phyloP scores from a whole-genome alignment of 2,329 filamentous ascomycete species.

The Colletotrichum ledebouriae region DNA sequence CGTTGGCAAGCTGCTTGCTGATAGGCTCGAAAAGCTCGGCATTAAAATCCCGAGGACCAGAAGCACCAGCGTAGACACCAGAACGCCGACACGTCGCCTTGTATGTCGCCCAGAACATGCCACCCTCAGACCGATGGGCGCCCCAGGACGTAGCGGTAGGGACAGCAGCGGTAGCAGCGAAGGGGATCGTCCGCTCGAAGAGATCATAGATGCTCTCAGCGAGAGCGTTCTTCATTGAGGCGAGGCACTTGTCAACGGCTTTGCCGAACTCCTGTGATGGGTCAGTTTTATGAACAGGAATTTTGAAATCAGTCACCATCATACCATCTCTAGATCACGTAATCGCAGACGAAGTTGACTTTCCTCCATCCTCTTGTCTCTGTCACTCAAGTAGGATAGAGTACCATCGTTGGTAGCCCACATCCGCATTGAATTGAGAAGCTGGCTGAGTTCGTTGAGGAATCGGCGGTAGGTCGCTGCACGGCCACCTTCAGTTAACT shows the following conservation, averaged over 20 bases:
- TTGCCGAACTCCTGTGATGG: slow-evolving; percentile 41
- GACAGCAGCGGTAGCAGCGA: slow-evolving; percentile 42
- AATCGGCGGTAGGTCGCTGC: slow-evolving; percentile 44
- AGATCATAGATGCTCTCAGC: slow-evolving; percentile 44
- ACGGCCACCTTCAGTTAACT: slow-evolving; percentile 39
- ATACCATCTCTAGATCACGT: slow-evolving; percentile 36
- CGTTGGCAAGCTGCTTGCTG: slow-evolving; percentile 39
- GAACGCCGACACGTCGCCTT: slow-evolving; percentile 46
- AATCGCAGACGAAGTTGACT: slow-evolving; percentile 38
- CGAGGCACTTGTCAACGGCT: slow-evolving; percentile 40
- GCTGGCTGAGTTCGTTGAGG: slow-evolving; percentile 44
- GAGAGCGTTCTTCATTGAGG: slow-evolving; percentile 41
- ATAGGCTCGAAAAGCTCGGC: slow-evolving; percentile 47
- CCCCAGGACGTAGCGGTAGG: slow-evolving; percentile 46
- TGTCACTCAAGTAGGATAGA: slow-evolving; percentile 35
- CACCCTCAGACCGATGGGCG: slow-evolving; percentile 38
- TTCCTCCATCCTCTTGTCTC: slow-evolving; percentile 43
- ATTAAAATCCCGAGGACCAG: slow-evolving; percentile 46
- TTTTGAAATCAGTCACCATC: no score
- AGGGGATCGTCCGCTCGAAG: slow-evolving; percentile 44
- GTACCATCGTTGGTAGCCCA: slow-evolving; percentile 46
- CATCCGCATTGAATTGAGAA: slow-evolving; percentile 46
- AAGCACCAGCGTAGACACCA: slow-evolving; percentile 43
- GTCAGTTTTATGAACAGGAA: background rate
- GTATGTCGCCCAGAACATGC: slow-evolving; percentile 47